Evolutionary conservation across 305 asterid species (phyloP), one percentile per base, ranked within the genome.

Genomic region (Petunia hybrid): DNA sequence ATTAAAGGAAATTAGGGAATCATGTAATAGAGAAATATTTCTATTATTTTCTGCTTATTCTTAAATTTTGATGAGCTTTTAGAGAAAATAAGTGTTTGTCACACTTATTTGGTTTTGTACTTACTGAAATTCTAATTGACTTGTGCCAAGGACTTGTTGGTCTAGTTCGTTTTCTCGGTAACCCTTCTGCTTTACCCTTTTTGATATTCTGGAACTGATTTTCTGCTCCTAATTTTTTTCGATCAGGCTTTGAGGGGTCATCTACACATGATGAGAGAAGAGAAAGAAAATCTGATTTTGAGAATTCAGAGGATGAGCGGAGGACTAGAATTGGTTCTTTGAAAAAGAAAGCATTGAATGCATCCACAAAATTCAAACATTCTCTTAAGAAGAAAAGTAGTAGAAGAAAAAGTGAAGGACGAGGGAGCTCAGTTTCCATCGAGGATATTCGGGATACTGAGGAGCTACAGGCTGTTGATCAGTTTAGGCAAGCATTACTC

Each of bases 261-360:
- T 92, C 97, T 81, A 94, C 97, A 71, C 88, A 85, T 85, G 97
- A 94, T 14, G 98, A 92, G 91, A 92, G 91, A 83, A 87, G 95
- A 84, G 99, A 94, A 81, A 92, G 99, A 78, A 95, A 91, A 82
- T 94, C 98, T 68, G 99, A 95, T 83, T 93, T 95, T 80, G 98
- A 95, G 90, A 92, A 91, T 81, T 95, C 99, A 9, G 99, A 95
- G 91, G 99, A 95, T 86, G 98, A 95, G 88, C 89, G 99, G 80
- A 93, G 89, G 87, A 92, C 97, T 2, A 94, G 91, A 85, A 96
- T 94, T 64, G 90, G 97, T 79, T 85, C 97, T 55, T 80, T 96
- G 82, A 96, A 96, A 89, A 96, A 94, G 99, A 96, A 96, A 89
- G 99, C 98, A 60, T 86, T 96, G 80, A 91, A 91, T 87, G 99